phyloP scores from a whole-genome alignment of 129 eudicot genomes.

The Pittosporum tobira region DNA sequence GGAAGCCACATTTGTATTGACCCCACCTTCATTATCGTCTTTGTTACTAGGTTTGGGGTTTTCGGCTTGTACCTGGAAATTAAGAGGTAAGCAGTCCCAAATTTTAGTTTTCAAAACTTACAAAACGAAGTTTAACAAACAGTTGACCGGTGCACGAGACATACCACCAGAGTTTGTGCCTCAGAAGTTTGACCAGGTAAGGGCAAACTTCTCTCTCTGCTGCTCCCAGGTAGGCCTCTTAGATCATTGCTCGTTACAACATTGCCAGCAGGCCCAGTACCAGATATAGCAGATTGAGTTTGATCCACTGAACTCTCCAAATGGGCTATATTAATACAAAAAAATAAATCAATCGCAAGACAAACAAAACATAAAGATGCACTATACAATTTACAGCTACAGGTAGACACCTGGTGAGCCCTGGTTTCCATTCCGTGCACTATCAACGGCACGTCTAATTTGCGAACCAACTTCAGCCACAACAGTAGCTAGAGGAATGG shows the following conservation, averaged over 20 bases:
- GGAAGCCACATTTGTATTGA: slow-evolving; percentile 17
- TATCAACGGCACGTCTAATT: no score
- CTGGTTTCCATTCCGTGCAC: no score
- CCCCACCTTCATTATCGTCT: slow-evolving; percentile 24
- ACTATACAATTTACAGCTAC: no score
- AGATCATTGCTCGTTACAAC: not conserved
- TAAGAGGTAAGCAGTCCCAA: not conserved
- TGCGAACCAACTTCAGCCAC: no score
- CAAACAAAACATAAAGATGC: no score
- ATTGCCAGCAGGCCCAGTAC: no score
- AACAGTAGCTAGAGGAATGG: no score
- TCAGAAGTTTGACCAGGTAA: slow-evolving; percentile 13
- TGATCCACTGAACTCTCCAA: no score
- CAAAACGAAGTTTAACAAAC: not conserved
- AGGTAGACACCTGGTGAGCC: no score
- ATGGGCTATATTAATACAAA: no score
- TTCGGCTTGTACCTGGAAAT: slow-evolving; percentile 13
- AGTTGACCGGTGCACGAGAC: slow-evolving; percentile 2
- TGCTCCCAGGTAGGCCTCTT: not conserved
- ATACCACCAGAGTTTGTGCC: slow-evolving; percentile 30
- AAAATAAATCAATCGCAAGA: no score
- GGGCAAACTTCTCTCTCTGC: slow-evolving; percentile 14
- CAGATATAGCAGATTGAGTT: no score
- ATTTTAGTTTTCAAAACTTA: not conserved
- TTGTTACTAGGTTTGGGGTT: slow-evolving; percentile 13